phyloP scores from a whole-genome alignment of 1,284 basidiomycete species.

The Thelephora terrestris region DNA sequence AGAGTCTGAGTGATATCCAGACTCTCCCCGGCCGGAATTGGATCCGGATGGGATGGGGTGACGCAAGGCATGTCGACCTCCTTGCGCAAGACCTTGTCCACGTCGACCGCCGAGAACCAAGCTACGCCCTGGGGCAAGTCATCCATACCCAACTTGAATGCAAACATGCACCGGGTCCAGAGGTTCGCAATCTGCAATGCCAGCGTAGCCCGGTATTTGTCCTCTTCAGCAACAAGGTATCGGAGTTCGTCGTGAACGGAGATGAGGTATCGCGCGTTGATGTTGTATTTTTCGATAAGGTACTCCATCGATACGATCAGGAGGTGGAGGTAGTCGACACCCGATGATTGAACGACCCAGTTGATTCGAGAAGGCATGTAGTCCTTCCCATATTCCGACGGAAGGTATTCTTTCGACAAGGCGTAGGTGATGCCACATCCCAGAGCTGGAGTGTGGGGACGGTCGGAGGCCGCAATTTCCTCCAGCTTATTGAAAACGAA shows the following conservation, averaged over 20 bases:
- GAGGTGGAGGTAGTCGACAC: slow-evolving; percentile 96
- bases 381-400: slow-evolving; percentile 67
- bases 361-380: slow-evolving; percentile 98
- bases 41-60: slow-evolving; percentile 82
- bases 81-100: slow-evolving; percentile 88
- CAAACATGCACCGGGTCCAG: slow-evolving; percentile 92
- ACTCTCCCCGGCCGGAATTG: slow-evolving; percentile 81
- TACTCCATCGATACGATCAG: slow-evolving; percentile 95
- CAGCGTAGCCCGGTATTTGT: slow-evolving; percentile 83
- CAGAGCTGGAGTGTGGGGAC: slow-evolving; percentile 86
- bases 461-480: slow-evolving; percentile 82
- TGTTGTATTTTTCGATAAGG: slow-evolving; percentile 73
- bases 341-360: slow-evolving; percentile 98
- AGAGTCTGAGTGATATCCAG: slow-evolving; percentile 68
- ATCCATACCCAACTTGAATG: slow-evolving; percentile 90
- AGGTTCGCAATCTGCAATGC: slow-evolving; percentile 94
- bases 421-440: slow-evolving; percentile 93
- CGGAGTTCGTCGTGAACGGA: slow-evolving; percentile 97
- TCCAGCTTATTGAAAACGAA: slow-evolving; percentile 99
- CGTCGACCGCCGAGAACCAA: slow-evolving; percentile 95
- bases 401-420: slow-evolving; percentile 82
- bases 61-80: slow-evolving; percentile 95
- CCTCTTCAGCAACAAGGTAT: slow-evolving; percentile 84
- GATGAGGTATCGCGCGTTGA: slow-evolving; percentile 89
- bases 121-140: slow-evolving; percentile 91